These are phyloP conservation scores for Vinca minor DNA, from an alignment of 257 asterid species.

Conservation along the genomic window DNA sequence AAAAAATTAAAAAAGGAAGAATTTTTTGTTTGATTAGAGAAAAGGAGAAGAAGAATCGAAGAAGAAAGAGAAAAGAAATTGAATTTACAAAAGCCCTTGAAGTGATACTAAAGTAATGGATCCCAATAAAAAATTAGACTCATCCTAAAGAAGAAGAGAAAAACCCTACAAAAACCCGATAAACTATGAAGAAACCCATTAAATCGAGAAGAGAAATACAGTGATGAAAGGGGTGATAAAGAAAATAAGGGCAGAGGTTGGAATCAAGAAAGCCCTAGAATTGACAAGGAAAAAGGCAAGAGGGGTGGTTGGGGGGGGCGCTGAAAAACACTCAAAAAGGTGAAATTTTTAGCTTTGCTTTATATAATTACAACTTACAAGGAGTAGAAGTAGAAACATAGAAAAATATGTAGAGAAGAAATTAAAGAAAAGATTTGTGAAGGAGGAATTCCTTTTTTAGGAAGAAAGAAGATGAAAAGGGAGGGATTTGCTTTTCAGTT, in stretches of 20 bases:
- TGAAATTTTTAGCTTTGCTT: conserved; percentile 20
- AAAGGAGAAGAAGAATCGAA: too few relatives aligned
- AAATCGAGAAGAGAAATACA: conserved; percentile 14
- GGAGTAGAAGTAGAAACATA: conserved; percentile 1
- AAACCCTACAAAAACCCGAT: conserved; percentile 38
- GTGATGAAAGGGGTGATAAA: conserved; percentile 7
- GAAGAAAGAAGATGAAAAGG: conserved; percentile 6
- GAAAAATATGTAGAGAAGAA: too few relatives aligned
- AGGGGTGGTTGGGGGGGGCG: conserved; percentile 31
- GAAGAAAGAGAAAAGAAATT: too few relatives aligned
- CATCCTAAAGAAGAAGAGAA: conserved; percentile 36
- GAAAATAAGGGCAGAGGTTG: too few relatives aligned
- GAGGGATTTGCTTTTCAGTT: conserved; percentile 43
- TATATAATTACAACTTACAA: conserved; percentile 14
- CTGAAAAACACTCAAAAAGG: conserved; percentile 32
- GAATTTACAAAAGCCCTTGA: conserved; percentile 17
- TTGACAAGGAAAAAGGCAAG: conserved; percentile 31
- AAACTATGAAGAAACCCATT: conserved; percentile 12
- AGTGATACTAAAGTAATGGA: conserved; percentile 36
- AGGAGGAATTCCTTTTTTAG: background rate
- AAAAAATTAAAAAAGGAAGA: background rate
- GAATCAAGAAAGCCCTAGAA: conserved; percentile 51
- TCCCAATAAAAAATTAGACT: conserved; percentile 26
- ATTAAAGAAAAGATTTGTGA: background rate
- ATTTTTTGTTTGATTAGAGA: too few relatives aligned